Conservation (phyloP, 164 flowering plant genomes). For the Houttuynia cordata region DNA sequence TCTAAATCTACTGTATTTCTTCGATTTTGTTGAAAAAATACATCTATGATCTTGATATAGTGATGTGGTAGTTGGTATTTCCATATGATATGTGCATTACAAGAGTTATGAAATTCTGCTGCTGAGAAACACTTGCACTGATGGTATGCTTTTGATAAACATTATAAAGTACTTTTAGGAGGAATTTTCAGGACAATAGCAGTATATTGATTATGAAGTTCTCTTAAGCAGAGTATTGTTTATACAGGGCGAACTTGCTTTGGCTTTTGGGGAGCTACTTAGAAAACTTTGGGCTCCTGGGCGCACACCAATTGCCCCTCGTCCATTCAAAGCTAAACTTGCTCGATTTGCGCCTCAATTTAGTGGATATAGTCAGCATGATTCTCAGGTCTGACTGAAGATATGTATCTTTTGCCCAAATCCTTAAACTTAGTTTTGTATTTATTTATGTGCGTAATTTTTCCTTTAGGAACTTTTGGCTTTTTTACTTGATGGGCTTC, state of each 20-base stretch:
- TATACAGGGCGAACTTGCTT: slow-evolving; percentile 81
- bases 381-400: slow-evolving; percentile 64
- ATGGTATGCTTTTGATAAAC: too few species aligned
- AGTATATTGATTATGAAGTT: too few species aligned
- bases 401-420: background rate
- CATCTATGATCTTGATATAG: too few species aligned
- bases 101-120: too few species aligned
- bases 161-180: too few species aligned
- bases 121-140: too few species aligned
- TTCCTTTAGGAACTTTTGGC: slow-evolving; percentile 84
- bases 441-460: background rate
- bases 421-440: background rate
- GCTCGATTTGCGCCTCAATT: slow-evolving; percentile 98
- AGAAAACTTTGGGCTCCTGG: slow-evolving; percentile 91
- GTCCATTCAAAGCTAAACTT: slow-evolving; percentile 82
- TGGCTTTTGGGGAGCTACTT: slow-evolving; percentile 95
- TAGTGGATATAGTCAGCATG: slow-evolving; percentile 98
- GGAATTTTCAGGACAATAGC: too few species aligned
- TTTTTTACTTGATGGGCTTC: slow-evolving; percentile 95
- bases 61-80: too few species aligned
- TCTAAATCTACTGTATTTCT: too few species aligned
- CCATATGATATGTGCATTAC: too few species aligned
- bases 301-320: slow-evolving; percentile 71
- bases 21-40: too few species aligned
- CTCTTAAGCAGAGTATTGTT: slow-evolving; percentile 2